Evolutionary conservation across 2,329 filamentous ascomycete genomes (phyloP).

Genomic region (Cryphonectria naterciae): DNA sequence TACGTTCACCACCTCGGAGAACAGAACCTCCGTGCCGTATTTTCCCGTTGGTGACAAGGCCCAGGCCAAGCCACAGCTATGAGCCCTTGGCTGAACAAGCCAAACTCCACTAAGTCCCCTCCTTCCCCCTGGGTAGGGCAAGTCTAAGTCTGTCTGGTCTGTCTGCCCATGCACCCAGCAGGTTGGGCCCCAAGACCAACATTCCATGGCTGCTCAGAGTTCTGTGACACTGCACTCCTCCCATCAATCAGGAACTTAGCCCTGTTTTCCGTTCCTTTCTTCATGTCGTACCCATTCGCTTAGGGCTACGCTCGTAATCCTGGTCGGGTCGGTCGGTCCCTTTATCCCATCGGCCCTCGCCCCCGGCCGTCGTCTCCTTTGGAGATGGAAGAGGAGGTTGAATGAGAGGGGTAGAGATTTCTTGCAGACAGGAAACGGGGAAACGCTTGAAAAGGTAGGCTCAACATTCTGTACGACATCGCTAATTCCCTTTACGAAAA

Average conservation of each 20-base stretch:
- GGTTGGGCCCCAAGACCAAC: background rate
- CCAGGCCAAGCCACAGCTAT: no score
- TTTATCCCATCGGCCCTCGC: background rate
- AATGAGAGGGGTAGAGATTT: background rate
- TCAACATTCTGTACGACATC: background rate
- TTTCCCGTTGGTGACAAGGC: background rate
- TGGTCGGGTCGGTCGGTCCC: background rate
- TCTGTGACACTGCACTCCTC: background rate
- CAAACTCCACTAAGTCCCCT: background rate
- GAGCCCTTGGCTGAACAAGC: no score
- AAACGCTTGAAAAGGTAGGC: background rate
- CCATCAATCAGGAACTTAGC: background rate
- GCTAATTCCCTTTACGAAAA: background rate
- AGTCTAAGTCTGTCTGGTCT: background rate
- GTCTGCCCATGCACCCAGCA: background rate
- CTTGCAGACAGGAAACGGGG: background rate
- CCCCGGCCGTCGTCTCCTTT: background rate
- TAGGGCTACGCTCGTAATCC: background rate
- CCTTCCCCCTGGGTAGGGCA: background rate
- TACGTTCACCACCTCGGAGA: background rate
- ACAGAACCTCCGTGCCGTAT: background rate
- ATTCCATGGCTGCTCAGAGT: no score
- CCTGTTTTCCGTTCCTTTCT: background rate
- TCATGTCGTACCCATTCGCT: background rate
- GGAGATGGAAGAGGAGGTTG: background rate